These are phyloP conservation scores for Penicillium robsamsonii DNA, from an alignment of 495 filamentous ascomycete genomes.

Conservation along the genomic window DNA sequence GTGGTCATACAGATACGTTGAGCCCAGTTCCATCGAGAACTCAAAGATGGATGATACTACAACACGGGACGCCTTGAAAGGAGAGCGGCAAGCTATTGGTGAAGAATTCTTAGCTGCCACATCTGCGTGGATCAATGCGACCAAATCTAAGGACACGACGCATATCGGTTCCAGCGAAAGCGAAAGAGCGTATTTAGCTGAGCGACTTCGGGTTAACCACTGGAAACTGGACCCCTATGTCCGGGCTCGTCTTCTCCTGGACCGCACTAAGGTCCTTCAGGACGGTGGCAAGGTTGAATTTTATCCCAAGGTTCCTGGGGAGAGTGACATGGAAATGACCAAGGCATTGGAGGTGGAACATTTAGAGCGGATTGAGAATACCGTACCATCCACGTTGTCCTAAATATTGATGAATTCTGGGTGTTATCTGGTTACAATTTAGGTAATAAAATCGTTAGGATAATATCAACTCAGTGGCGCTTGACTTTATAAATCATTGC, in stretches of 20 bases:
- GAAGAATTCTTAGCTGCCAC: slow-evolving; percentile 67
- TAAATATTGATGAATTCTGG: slow-evolving; percentile 1
- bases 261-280: slow-evolving; percentile 65
- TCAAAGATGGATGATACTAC: slow-evolving; percentile 61
- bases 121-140: slow-evolving; percentile 60
- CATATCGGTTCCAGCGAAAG: slow-evolving; percentile 44
- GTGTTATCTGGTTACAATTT: neutral
- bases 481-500: no score
- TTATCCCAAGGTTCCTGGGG: slow-evolving; percentile 45
- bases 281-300: slow-evolving; percentile 62
- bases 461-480: no score
- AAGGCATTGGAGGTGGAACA: slow-evolving; percentile 33
- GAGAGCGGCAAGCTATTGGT: slow-evolving; percentile 58
- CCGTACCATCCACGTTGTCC: slow-evolving; percentile 5
- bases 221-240: slow-evolving; percentile 78
- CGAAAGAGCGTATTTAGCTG: slow-evolving; percentile 59
- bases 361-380: slow-evolving; percentile 23
- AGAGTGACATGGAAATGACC: slow-evolving; percentile 13
- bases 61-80: slow-evolving; percentile 56
- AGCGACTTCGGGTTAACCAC: slow-evolving; percentile 68
- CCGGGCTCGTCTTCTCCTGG: slow-evolving; percentile 67
- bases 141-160: slow-evolving; percentile 36
- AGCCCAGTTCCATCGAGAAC: slow-evolving; percentile 74
- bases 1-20: slow-evolving; percentile 76
- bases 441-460: neutral